Evolutionary conservation across 108 stramenopile genomes (phyloP), one percentile per base, ranked within the genome.

Genomic region (Stephanodiscus triporus): DNA sequence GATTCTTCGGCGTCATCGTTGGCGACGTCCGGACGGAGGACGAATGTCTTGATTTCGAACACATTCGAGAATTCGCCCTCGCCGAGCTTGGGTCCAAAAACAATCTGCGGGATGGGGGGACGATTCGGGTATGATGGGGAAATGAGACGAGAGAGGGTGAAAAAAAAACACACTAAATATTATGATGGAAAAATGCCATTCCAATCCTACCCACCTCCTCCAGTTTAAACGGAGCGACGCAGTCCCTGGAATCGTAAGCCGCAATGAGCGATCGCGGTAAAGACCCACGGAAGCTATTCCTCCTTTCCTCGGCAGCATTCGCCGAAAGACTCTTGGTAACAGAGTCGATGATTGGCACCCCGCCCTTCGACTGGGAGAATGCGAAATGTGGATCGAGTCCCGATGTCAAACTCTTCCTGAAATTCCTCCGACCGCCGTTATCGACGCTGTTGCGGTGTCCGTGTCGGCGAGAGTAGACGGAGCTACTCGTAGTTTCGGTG

Each of bases 1-100:
- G 27, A n/a, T 32, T 76, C 69, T 8, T 76, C 75, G 11, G 7
- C 58, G 32, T 49, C 60, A 20, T 63, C 40, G 13, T 63, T n/a
- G n/a, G n/a, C n/a, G n/a, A n/a, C 40, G n/a, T 62, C 27, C 6
- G 24, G 27, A 10, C 27, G 20, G 1, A 22, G 27, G 27, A 9
- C 27, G 20, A 62, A 62, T 17, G 61, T 34, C 7, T 1, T 7
- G 27, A 62, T 27, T 9, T 62, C 61, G 61, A 62, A 62, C 61
- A 62, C 61, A 9, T 62, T 26, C 36, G 61, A 62, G 61, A 34
- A 62, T 62, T 62, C 61, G 61, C 61, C 61, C 19, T 3, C 61
- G 61, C 61, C 61, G 27, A 62, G 61, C 61, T 62, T 62, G 61
- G 27, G 61, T 26, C 61, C 61, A 8, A 62, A 34, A 10, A 27